A percentile compares a stretch with the other conserved stretches of the same genome.
These are phyloP conservation scores for Reticulascus tulasneorum DNA, from an alignment of 2,329 filamentous ascomycete genomes.

Conservation along the genomic window DNA sequence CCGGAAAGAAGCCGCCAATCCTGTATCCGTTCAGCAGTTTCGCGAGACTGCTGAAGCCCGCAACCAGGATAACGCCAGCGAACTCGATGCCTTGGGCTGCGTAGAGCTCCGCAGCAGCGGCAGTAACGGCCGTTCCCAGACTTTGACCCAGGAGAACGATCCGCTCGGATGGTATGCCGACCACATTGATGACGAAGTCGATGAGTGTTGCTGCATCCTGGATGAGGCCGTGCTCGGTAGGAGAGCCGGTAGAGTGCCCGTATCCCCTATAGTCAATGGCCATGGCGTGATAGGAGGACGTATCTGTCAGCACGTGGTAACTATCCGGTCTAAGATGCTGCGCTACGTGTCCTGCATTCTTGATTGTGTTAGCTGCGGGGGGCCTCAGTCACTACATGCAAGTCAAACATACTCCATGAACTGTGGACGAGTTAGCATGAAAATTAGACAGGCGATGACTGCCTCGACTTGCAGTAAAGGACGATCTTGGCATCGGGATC, in stretches of 20 bases:
- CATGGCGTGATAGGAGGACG: slow-evolving; percentile 75
- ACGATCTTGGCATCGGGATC: slow-evolving; percentile 62
- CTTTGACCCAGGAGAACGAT: slow-evolving; percentile 85
- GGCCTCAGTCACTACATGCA: slow-evolving; percentile 19
- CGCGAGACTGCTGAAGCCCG: slow-evolving; percentile 72
- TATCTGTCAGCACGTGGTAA: slow-evolving; percentile 72
- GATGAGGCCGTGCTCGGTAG: slow-evolving; percentile 77
- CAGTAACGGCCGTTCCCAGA: slow-evolving; percentile 79
- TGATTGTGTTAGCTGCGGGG: background rate
- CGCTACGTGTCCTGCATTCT: slow-evolving; percentile 84
- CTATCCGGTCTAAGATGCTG: slow-evolving; percentile 72
- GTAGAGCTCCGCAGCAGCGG: slow-evolving; percentile 70
- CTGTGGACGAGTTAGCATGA: slow-evolving; percentile 28
- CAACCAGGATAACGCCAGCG: slow-evolving; percentile 74
- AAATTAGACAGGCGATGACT: background rate
- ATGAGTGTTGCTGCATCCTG: slow-evolving; percentile 71
- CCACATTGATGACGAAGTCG: slow-evolving; percentile 64
- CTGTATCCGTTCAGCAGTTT: slow-evolving; percentile 73
- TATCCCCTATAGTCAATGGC: slow-evolving; percentile 90
- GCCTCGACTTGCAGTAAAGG: slow-evolving; percentile 57
- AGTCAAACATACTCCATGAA: slow-evolving; percentile 55
- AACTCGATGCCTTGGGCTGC: slow-evolving; percentile 61
- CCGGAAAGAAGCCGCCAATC: slow-evolving; percentile 71
- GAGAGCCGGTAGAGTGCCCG: slow-evolving; percentile 73
- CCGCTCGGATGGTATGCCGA: slow-evolving; percentile 61